Conservation (phyloP, 495 filamentous ascomycete species). For the Talaromyces ruber region DNA sequence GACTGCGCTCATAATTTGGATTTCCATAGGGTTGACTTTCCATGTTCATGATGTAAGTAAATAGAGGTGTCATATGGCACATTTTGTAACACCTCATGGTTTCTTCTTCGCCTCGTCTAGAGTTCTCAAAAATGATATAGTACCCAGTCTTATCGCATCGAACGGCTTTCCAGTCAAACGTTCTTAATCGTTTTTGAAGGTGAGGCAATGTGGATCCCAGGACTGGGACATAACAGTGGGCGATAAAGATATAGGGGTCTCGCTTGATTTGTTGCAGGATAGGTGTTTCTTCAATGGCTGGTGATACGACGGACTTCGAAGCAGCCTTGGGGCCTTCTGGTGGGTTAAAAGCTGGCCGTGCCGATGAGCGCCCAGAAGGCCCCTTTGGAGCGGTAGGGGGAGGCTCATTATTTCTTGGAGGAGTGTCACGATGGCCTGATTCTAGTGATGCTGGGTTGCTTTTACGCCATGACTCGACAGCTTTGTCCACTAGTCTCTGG, state of each 20-base stretch:
- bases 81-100: constrained; percentile 65
- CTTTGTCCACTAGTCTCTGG: constrained; percentile 59
- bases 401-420: constrained; percentile 45
- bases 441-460: constrained; percentile 25
- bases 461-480: constrained; percentile 55
- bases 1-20: constrained; percentile 54
- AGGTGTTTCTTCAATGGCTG: constrained; percentile 49
- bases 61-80: constrained; percentile 68
- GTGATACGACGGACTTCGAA: constrained; percentile 37
- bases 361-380: constrained; percentile 57
- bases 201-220: constrained; percentile 74
- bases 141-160: constrained; percentile 79
- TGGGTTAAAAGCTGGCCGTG: constrained; percentile 26
- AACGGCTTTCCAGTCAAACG: constrained; percentile 67
- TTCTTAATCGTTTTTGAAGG: constrained; percentile 75
- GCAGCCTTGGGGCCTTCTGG: constrained; percentile 39
- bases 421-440: constrained; percentile 14
- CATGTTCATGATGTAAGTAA: constrained; percentile 93
- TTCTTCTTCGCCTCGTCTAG: constrained; percentile 64
- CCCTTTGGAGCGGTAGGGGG: constrained; percentile 81
- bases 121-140: constrained; percentile 80
- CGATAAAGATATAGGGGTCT: constrained; percentile 89
- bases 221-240: constrained; percentile 79
- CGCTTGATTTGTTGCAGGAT: constrained; percentile 60
- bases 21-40: constrained; percentile 65